A percentile compares a stretch with the other conserved stretches of the same genome.
Conservation (phyloP, 768 basidiomycete genomes). For the Neoboletus magnificus region DNA sequence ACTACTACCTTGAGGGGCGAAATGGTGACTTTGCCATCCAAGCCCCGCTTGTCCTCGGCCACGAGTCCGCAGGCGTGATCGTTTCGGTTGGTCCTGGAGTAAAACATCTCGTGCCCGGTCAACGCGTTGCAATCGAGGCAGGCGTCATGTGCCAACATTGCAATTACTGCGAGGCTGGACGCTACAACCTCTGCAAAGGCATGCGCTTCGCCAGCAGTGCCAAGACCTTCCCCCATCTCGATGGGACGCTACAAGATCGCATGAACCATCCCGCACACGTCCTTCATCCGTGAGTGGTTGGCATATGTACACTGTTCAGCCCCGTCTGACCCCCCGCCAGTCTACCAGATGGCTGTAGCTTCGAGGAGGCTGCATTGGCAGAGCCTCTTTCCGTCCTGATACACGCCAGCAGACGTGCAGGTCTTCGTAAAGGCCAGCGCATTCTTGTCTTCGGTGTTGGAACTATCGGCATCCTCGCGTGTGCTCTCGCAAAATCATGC, state of each 20-base stretch:
- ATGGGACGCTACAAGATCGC: slow-evolving; percentile 83
- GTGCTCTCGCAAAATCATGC: slow-evolving; percentile 67
- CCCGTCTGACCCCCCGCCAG: slow-evolving; percentile 36
- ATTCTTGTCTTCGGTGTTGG: slow-evolving; percentile 92
- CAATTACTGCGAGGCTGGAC: slow-evolving; percentile 63
- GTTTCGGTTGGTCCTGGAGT: slow-evolving; percentile 79
- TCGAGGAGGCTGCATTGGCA: slow-evolving; percentile 82
- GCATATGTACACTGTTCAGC: background rate
- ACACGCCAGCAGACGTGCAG: slow-evolving; percentile 50
- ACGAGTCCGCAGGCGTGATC: slow-evolving; percentile 88
- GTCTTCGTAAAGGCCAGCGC: slow-evolving; percentile 50
- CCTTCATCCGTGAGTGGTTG: slow-evolving; percentile 73
- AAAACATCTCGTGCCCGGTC: slow-evolving; percentile 61
- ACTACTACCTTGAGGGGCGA: slow-evolving; percentile 85
- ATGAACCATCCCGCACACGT: slow-evolving; percentile 89
- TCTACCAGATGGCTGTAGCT: slow-evolving; percentile 71
- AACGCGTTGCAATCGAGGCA: slow-evolving; percentile 91
- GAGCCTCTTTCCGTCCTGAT: slow-evolving; percentile 94
- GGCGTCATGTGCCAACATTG: slow-evolving; percentile 85
- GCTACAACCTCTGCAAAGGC: slow-evolving; percentile 90
- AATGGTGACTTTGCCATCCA: slow-evolving; percentile 91
- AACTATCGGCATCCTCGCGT: slow-evolving; percentile 89
- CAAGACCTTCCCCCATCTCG: slow-evolving; percentile 88
- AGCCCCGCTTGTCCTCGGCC: slow-evolving; percentile 86
- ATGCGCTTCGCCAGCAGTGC: slow-evolving; percentile 91